These are phyloP conservation scores for Xylaria nigripes DNA, from an alignment of 495 filamentous ascomycete species.

Conservation along the genomic window DNA sequence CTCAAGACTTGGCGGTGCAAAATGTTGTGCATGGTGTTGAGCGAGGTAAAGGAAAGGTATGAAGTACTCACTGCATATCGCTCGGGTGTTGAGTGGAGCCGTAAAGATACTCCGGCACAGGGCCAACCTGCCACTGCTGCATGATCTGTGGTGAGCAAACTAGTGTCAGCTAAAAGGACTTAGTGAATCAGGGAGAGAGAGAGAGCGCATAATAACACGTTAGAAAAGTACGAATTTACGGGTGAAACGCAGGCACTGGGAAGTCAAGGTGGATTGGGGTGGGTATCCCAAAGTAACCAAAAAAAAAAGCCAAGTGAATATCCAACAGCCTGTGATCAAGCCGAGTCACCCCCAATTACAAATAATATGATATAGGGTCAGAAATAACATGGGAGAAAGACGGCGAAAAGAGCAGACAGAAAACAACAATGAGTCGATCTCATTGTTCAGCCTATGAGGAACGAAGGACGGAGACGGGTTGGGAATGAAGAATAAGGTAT, in stretches of 20 bases:
- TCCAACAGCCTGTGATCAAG: not conserved
- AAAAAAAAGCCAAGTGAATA: not conserved
- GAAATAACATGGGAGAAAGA: not conserved
- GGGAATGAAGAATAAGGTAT: not conserved
- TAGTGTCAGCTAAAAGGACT: conserved; percentile 20
- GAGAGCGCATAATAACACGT: not conserved
- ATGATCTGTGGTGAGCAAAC: conserved; percentile 36
- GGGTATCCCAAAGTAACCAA: not conserved
- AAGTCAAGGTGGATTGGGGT: not conserved
- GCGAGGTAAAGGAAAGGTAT: conserved; percentile 14
- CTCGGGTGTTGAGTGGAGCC: conserved; percentile 40
- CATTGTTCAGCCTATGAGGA: not conserved
- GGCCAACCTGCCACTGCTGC: conserved; percentile 46
- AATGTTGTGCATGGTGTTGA: conserved; percentile 26
- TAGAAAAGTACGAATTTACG: not conserved
- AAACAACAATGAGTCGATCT: not conserved
- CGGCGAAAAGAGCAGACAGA: not conserved
- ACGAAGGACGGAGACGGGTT: not conserved
- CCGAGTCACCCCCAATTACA: not conserved
- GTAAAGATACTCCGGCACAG: conserved; percentile 40
- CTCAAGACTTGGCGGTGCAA: conserved; percentile 14
- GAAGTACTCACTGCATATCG: conserved; percentile 47
- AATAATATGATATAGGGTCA: not conserved
- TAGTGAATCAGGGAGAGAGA: not conserved
- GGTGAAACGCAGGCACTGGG: not conserved